Percentiles rank a stretch among this genome's conserved stretches.
These are phyloP conservation scores for Aspergillus sp. DNA, from an alignment of 2,329 filamentous ascomycete genomes.

Conservation along the genomic window DNA sequence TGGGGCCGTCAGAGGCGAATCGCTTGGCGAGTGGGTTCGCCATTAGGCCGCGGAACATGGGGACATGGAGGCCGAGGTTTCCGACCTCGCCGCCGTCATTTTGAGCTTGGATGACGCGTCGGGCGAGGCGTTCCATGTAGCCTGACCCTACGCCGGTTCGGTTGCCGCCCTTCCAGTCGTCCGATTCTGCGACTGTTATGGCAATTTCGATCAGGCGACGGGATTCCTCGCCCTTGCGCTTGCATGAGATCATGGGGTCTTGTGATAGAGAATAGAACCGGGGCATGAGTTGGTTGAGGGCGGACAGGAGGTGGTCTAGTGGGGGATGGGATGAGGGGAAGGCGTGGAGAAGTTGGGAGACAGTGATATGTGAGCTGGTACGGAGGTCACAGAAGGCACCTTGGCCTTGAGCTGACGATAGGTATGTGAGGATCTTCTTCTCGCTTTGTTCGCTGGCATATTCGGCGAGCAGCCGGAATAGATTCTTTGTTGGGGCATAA, in stretches of 20 bases:
- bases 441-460: conserved; percentile 77
- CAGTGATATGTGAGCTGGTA: conserved; percentile 80
- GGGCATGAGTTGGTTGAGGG: conserved; percentile 87
- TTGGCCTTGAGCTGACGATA: conserved; percentile 88
- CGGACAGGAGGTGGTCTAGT: conserved; percentile 74
- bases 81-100: conserved; percentile 54
- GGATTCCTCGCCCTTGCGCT: conserved; percentile 65
- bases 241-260: conserved; percentile 79
- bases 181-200: conserved; percentile 88
- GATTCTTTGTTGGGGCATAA: conserved; percentile 82
- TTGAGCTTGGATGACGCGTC: conserved; percentile 68
- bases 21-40: conserved; percentile 89
- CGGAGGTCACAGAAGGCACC: conserved; percentile 91
- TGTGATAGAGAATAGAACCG: conserved; percentile 98
- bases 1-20: conserved; percentile 90
- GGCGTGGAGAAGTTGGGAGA: conserved; percentile 82
- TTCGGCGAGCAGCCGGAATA: conserved; percentile 84
- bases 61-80: conserved; percentile 68
- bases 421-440: conserved; percentile 81
- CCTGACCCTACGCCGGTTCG: conserved; percentile 89
- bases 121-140: conserved; percentile 85
- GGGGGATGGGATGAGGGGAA: conserved; percentile 92
- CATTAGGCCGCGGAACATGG: conserved; percentile 99
- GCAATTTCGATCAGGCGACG: conserved; percentile 90
- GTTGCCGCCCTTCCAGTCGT: conserved; percentile 70